Evolutionary conservation across 2,329 filamentous ascomycete species (phyloP).

Genomic region (Tolypocladium guangdongense): DNA sequence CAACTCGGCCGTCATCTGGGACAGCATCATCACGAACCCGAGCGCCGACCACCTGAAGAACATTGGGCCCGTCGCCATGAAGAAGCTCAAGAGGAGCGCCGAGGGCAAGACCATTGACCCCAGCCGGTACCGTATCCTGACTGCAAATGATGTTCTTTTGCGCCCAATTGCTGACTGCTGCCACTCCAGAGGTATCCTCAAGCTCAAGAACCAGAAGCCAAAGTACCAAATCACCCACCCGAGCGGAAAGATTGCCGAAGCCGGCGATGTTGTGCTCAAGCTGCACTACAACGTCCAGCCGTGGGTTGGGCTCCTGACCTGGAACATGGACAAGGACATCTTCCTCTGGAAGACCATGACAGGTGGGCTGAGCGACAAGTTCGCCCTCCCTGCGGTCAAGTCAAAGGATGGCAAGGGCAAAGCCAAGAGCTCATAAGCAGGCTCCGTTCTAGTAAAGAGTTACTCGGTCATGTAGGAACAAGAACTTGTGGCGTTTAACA

Average conservation of each 20-base stretch:
- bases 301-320: conserved; percentile 82
- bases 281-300: conserved; percentile 96
- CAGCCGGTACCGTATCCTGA: conserved; percentile 31
- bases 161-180: neutral
- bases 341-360: conserved; percentile 55
- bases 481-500: conserved; percentile 9
- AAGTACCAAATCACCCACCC: conserved; percentile 98
- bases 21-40: conserved; percentile 76
- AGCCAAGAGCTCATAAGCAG: neutral
- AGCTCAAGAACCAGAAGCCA: conserved; percentile 73
- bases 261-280: conserved; percentile 63
- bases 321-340: conserved; percentile 52
- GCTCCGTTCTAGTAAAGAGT: neutral
- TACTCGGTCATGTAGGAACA: neutral
- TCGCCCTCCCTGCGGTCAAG: conserved; percentile 57
- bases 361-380: conserved; percentile 53
- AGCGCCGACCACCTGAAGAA: conserved; percentile 53
- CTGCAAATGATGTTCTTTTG: neutral
- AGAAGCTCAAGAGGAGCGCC: conserved; percentile 49
- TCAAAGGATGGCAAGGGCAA: conserved; percentile 30
- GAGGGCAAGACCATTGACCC: conserved; percentile 51
- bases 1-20: conserved; percentile 87
- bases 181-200: conserved; percentile 54
- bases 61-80: conserved; percentile 46
- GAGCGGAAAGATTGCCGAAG: conserved; percentile 62